Conservation (phyloP, 768 basidiomycete genomes). For the Psilocybe cubensis region DNA sequence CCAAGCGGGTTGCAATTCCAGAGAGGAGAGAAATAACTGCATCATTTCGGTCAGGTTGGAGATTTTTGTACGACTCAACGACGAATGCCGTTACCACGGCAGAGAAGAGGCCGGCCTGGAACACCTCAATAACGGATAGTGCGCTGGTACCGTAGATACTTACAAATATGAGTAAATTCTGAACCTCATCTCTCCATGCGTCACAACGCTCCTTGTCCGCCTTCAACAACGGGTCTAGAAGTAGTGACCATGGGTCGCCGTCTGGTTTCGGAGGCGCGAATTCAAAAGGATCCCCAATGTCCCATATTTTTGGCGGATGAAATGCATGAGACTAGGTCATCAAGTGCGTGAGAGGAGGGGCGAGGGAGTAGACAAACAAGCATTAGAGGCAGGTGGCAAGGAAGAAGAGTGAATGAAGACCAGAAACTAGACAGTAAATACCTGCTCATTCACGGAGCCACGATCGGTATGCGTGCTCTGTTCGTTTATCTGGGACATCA, state of each 20-base stretch:
- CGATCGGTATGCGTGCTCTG: not conserved
- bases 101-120: slow-evolving; percentile 27
- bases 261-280: slow-evolving; percentile 18
- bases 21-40: slow-evolving; percentile 10
- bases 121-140: not conserved
- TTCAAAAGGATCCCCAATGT: slow-evolving; percentile 1
- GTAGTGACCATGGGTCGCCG: slow-evolving; percentile 18
- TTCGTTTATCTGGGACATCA: too few relatives aligned
- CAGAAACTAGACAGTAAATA: too few relatives aligned
- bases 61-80: slow-evolving; percentile 19
- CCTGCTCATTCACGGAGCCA: not conserved
- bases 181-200: slow-evolving; percentile 30
- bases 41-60: slow-evolving; percentile 16
- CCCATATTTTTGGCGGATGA: not conserved
- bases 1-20: slow-evolving; percentile 7
- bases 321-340: not conserved
- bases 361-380: too few relatives aligned
- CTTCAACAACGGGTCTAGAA: slow-evolving; percentile 15
- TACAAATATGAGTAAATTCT: slow-evolving; percentile 30
- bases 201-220: slow-evolving; percentile 18
- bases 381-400: too few relatives aligned
- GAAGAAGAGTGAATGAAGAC: too few relatives aligned
- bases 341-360: too few relatives aligned
- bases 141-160: slow-evolving; percentile 3
- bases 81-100: slow-evolving; percentile 24